Evolutionary conservation across 164 flowering plant genomes (phyloP).

Genomic region (Brasenia schreberi): DNA sequence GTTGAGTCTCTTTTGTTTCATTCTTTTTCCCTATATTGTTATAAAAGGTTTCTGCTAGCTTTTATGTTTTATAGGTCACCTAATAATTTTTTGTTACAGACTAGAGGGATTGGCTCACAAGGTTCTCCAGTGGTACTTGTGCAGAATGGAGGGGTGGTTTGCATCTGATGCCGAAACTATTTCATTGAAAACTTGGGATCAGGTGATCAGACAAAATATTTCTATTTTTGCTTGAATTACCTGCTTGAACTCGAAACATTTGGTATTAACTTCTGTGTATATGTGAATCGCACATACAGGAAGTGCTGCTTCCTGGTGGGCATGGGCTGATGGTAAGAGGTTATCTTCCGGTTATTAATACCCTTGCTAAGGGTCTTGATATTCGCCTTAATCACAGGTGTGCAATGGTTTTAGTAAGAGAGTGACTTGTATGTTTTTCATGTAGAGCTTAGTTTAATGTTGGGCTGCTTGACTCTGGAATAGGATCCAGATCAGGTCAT

Average conservation of each 20-base stretch:
- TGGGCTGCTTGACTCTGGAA: no score
- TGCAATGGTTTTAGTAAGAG: background rate
- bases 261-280: background rate
- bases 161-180: conserved; percentile 94
- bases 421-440: background rate
- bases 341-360: conserved; percentile 76
- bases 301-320: conserved; percentile 90
- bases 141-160: conserved; percentile 99
- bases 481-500: no score
- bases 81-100: conserved; percentile 23
- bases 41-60: no score
- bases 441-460: no score
- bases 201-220: conserved; percentile 26
- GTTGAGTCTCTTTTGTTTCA: no score
- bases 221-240: background rate
- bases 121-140: conserved; percentile 94
- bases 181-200: conserved; percentile 81
- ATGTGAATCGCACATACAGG: conserved; percentile 26
- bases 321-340: conserved; percentile 99
- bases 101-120: conserved; percentile 76
- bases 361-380: conserved; percentile 89
- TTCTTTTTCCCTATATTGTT: no score
- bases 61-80: background rate
- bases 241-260: background rate
- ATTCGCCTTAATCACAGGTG: conserved; percentile 78